These are phyloP conservation scores for Terana coerulea DNA, from an alignment of 768 basidiomycete species.

Conservation along the genomic window DNA sequence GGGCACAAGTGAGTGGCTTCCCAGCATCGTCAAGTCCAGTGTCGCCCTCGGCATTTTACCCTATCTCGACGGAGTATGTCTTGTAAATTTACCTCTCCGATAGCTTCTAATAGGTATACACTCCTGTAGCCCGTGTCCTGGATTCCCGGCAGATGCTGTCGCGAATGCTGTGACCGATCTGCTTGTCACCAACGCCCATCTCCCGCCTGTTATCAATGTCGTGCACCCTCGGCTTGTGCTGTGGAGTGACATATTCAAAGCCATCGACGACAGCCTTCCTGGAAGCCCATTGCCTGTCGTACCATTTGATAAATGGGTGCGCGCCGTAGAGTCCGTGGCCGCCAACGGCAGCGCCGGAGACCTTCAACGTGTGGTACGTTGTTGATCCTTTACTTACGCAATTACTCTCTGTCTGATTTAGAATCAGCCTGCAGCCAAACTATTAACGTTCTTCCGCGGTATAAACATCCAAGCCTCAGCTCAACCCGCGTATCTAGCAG, in stretches of 20 bases:
- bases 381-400: background rate
- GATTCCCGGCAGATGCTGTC: slow-evolving; percentile 11
- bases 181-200: background rate
- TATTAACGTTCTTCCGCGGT: slow-evolving; percentile 1
- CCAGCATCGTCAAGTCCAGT: slow-evolving; percentile 18
- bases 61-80: slow-evolving; percentile 12
- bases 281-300: background rate
- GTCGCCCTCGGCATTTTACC: slow-evolving; percentile 10
- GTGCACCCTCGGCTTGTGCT: slow-evolving; percentile 14
- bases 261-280: background rate
- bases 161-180: slow-evolving; percentile 4
- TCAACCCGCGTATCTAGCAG: background rate
- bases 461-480: background rate
- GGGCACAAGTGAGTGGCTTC: slow-evolving; percentile 28
- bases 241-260: slow-evolving; percentile 8
- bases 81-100: background rate
- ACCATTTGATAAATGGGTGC: slow-evolving; percentile 10
- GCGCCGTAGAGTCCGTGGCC: background rate
- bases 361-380: slow-evolving; percentile 8
- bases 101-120: too few species aligned
- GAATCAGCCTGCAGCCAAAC: slow-evolving; percentile 7
- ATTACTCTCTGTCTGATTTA: background rate
- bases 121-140: slow-evolving; percentile 6
- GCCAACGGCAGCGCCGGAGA: background rate
- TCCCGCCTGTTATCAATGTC: slow-evolving; percentile 11